phyloP scores from a whole-genome alignment of 2,329 filamentous ascomycete species.

The Trichoderma polysporum region DNA sequence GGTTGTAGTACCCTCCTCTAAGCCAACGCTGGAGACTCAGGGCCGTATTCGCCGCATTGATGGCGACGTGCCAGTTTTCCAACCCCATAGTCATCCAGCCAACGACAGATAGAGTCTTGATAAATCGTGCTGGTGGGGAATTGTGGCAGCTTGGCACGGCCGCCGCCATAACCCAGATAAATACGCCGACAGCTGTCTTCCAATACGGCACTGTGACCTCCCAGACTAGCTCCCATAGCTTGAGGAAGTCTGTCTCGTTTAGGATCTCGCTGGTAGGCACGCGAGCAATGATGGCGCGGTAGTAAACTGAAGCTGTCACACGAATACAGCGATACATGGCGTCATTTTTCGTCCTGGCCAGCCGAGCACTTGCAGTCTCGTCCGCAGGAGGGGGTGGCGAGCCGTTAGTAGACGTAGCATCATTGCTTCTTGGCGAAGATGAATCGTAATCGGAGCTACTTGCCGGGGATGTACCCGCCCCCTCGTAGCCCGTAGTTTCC shows the following conservation, averaged over 20 bases:
- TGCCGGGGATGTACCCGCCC: conserved; percentile 7
- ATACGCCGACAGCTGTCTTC: conserved; percentile 49
- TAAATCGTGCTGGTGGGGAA: conserved; percentile 43
- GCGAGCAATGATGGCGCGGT: conserved; percentile 44
- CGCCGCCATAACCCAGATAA: conserved; percentile 48
- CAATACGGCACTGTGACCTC: conserved; percentile 46
- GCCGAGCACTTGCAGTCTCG: conserved; percentile 12
- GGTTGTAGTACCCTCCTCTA: conserved; percentile 26
- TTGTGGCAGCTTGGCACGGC: conserved; percentile 42
- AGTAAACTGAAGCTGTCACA: conserved; percentile 48
- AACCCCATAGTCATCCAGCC: conserved; percentile 47
- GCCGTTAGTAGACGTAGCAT: not conserved
- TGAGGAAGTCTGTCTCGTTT: conserved; percentile 39
- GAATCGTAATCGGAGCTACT: conserved; percentile 5
- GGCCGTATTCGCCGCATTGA: conserved; percentile 37
- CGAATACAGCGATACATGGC: conserved; percentile 49
- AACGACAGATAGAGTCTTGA: conserved; percentile 46
- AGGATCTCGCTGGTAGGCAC: conserved; percentile 44
- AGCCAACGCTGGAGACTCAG: conserved; percentile 47
- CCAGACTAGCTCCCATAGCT: conserved; percentile 50
- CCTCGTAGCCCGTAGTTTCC: conserved; percentile 16
- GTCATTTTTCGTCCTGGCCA: conserved; percentile 31
- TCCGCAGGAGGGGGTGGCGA: conserved; percentile 8
- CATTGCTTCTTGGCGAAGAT: conserved; percentile 12
- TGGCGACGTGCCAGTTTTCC: conserved; percentile 49